phyloP scores from a whole-genome alignment of 495 filamentous ascomycete species.

The Geopyxis carbonaria region DNA sequence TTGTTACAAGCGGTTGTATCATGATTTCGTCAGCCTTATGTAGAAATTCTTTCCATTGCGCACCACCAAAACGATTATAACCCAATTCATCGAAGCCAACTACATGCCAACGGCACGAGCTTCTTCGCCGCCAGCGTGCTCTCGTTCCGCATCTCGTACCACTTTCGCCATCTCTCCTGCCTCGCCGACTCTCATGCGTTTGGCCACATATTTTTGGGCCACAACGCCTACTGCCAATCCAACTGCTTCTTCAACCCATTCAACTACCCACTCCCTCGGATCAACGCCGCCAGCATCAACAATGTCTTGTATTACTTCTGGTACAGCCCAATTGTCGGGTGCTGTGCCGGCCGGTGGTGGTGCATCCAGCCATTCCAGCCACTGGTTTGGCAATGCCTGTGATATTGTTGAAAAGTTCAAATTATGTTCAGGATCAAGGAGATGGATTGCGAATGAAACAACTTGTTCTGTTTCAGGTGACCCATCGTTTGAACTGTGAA shows the following conservation, averaged over 20 bases:
- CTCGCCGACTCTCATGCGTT: slow-evolving; percentile 89
- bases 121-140: slow-evolving; percentile 8
- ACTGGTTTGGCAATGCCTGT: slow-evolving; percentile 67
- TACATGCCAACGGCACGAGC: slow-evolving; percentile 14
- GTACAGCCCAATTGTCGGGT: slow-evolving; percentile 34
- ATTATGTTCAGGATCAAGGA: slow-evolving; percentile 82
- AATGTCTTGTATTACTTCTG: slow-evolving; percentile 74
- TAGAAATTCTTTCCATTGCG: no score
- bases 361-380: slow-evolving; percentile 86
- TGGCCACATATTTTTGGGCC: slow-evolving; percentile 90
- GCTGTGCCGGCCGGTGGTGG: slow-evolving; percentile 33
- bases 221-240: slow-evolving; percentile 62
- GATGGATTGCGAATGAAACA: slow-evolving; percentile 72
- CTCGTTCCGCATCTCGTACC: slow-evolving; percentile 8
- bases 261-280: slow-evolving; percentile 88
- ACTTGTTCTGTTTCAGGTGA: slow-evolving; percentile 37
- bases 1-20: no score
- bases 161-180: slow-evolving; percentile 29
- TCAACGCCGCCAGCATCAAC: slow-evolving; percentile 79
- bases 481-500: slow-evolving; percentile 28
- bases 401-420: slow-evolving; percentile 74
- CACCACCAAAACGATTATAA: no score
- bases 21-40: no score
- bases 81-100: no score
- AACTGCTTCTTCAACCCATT: slow-evolving; percentile 91